These are phyloP conservation scores for Aeminium ludgeri DNA, from an alignment of 495 filamentous ascomycete species.

Conservation along the genomic window DNA sequence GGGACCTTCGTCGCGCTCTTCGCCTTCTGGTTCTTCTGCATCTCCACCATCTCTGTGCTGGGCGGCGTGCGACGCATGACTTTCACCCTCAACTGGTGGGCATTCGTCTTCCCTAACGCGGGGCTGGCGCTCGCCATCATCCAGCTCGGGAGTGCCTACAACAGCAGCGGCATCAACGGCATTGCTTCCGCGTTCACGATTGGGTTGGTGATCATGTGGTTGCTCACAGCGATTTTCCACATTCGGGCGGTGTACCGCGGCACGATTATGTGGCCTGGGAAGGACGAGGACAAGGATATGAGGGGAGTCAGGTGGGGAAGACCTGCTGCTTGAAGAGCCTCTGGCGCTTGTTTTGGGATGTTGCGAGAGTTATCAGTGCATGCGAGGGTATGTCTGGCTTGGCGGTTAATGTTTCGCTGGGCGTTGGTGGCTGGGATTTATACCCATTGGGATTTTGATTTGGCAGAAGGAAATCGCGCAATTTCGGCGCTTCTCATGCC, in stretches of 20 bases:
- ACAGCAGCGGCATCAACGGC: slow-evolving; percentile 28
- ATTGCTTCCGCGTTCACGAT: slow-evolving; percentile 15
- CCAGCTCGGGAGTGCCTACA: slow-evolving; percentile 26
- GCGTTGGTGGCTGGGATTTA: too few relatives aligned
- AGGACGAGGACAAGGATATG: slow-evolving; percentile 17
- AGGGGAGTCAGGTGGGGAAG: too few relatives aligned
- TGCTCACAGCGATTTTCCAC: slow-evolving; percentile 7
- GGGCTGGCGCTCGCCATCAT: slow-evolving; percentile 39
- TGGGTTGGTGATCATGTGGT: slow-evolving; percentile 11
- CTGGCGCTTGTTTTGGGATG: too few relatives aligned
- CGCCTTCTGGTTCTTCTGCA: slow-evolving; percentile 55
- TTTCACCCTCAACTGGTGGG: slow-evolving; percentile 42
- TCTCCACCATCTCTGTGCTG: slow-evolving; percentile 38
- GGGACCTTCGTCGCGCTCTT: slow-evolving; percentile 45
- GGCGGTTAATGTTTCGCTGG: too few relatives aligned
- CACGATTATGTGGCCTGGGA: slow-evolving; percentile 13
- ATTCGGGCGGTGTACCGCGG: slow-evolving; percentile 9
- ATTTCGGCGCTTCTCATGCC: too few relatives aligned
- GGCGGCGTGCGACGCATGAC: slow-evolving; percentile 33
- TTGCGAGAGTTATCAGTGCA: too few relatives aligned
- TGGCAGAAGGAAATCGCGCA: too few relatives aligned
- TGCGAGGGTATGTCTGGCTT: too few relatives aligned
- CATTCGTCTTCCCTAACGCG: slow-evolving; percentile 43
- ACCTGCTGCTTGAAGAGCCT: too few relatives aligned
- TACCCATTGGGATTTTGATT: too few relatives aligned